phyloP scores from a whole-genome alignment of 2,329 filamentous ascomycete genomes.

The Ceratocystis ficicola region DNA sequence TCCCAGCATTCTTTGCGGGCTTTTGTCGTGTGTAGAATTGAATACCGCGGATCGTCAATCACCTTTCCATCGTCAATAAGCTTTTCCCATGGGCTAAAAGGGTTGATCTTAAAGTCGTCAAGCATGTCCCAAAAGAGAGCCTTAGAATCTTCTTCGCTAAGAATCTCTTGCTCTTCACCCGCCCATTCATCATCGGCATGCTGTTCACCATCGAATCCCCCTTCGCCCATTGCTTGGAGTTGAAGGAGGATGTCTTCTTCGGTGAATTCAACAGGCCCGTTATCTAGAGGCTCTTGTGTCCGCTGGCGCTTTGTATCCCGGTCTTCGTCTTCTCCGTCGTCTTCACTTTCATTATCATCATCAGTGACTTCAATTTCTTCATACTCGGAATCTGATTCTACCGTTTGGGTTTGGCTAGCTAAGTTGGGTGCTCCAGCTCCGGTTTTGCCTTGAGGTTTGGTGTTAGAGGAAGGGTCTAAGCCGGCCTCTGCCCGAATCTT shows the following conservation, averaged over 20 bases:
- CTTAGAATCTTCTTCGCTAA: constrained; percentile 64
- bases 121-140: constrained; percentile 76
- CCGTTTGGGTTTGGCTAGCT: background rate
- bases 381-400: constrained; percentile 45
- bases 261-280: constrained; percentile 61
- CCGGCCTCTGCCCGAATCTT: constrained; percentile 49
- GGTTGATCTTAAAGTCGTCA: constrained; percentile 68
- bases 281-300: constrained; percentile 39
- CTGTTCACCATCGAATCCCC: constrained; percentile 48
- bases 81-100: constrained; percentile 85
- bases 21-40: constrained; percentile 68
- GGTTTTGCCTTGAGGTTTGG: background rate
- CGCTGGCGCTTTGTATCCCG: constrained; percentile 50
- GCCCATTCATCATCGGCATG: constrained; percentile 52
- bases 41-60: constrained; percentile 77
- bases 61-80: constrained; percentile 71
- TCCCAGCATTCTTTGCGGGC: constrained; percentile 71
- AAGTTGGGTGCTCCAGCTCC: background rate
- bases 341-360: constrained; percentile 38
- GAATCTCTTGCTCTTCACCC: constrained; percentile 45
- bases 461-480: constrained; percentile 12
- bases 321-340: constrained; percentile 28
- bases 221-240: constrained; percentile 64
- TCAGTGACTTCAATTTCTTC: constrained; percentile 55
- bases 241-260: constrained; percentile 94